Evolutionary conservation across 73 alveolate genomes (phyloP).

Genomic region (Paramecium primaurelia): DNA sequence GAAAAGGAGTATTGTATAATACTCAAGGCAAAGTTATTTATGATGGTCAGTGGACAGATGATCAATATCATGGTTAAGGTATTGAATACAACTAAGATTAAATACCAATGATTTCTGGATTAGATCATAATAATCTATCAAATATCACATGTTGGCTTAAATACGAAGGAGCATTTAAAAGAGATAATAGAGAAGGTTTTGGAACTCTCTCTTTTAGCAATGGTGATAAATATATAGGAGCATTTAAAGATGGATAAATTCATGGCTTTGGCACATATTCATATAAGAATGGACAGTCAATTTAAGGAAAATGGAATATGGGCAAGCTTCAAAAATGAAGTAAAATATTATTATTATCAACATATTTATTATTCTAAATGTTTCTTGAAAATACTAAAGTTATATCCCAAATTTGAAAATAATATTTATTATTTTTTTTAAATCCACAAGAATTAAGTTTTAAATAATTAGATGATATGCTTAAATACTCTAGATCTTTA

Average conservation of each 20-base stretch:
- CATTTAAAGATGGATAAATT: constrained; percentile 41
- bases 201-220: constrained; percentile 38
- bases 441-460: too few relatives aligned
- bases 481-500: too few relatives aligned
- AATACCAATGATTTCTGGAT: background rate
- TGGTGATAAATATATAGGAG: constrained; percentile 62
- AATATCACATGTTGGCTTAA: constrained; percentile 38
- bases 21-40: constrained; percentile 31
- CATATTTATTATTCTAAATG: background rate
- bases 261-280: constrained; percentile 52
- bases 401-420: too few relatives aligned
- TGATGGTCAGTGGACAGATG: constrained; percentile 61
- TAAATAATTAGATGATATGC: too few relatives aligned
- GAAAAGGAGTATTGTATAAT: constrained; percentile 59
- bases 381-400: background rate
- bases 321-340: background rate
- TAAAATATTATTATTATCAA: background rate
- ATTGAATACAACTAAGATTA: constrained; percentile 33
- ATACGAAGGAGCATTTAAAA: constrained; percentile 56
- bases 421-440: too few relatives aligned
- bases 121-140: constrained; percentile 32
- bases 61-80: constrained; percentile 56
- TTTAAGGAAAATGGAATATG: constrained; percentile 48
- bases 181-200: constrained; percentile 56
- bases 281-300: background rate